Base-by-base conservation (phyloP, 768 basidiomycete species). In the Mycena sanguinolenta region DNA sequence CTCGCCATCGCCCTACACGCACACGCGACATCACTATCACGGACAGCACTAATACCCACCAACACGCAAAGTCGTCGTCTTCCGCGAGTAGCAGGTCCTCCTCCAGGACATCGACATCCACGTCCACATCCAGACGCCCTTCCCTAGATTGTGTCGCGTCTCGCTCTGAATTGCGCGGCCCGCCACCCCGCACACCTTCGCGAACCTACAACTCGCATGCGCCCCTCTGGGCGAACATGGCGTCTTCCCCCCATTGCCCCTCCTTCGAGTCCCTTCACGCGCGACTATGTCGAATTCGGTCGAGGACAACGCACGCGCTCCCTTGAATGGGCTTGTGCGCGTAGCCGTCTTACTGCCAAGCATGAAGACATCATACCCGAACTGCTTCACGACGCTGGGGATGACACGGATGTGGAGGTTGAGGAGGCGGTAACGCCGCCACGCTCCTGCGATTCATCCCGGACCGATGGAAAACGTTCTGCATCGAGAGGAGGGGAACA, bases 261-360 rank as follows among this genome's bases (percentile, higher is more conserved):
- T 13, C 86, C 88, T 2, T 83, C 84, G 42, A 89, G 89, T 66
- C 90, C 90, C 0, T 78, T 83, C 6, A 79, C 82, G 4, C 79
- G 82, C 65, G 85, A 85, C 57, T 85, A 83, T 59, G 81, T 87
- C 72, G 85, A 85, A 30, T 85, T 86, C 60, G 84, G 83, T 27
- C 82, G 83, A 50, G 81, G 82, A 28, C 85, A 85, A 71, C 80
- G 80, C 27, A 83, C 85, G 27, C 84, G 84, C 39, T 91, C 91
- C 21, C 81, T 94, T 63, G 92, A 93, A 75, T 93, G 91, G 91
- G 92, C 92, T 0, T 93, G 92, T 79, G 91, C 91, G 2, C 88
- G 88, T 30, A 87, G 88, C 14, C 78, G 88, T 50, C 69, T 87
- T 17, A 83, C 84, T 4, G 88, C 85, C 36, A 88, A 84, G 71